Percentiles rank a stretch among this genome's conserved stretches.
Conservation (phyloP, 2,329 filamentous ascomycete genomes). For the Falciphora oryzae region DNA sequence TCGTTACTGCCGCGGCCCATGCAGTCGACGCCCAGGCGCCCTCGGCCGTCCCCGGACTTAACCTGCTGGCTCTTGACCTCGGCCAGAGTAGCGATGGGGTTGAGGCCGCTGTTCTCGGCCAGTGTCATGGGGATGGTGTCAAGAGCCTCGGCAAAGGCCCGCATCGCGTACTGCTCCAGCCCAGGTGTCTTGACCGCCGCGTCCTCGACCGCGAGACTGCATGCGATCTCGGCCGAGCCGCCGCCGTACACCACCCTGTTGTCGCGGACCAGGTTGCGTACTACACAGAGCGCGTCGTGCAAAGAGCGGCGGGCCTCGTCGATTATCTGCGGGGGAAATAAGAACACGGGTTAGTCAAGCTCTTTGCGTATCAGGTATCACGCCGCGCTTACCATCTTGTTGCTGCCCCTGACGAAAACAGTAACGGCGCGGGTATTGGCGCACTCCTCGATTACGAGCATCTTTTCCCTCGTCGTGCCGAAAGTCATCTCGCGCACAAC, state of each 20-base stretch:
- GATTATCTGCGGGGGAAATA: constrained; percentile 63
- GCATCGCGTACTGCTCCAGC: constrained; percentile 99
- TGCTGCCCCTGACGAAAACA: constrained; percentile 92
- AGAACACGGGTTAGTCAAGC: not conserved
- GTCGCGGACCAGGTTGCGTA: constrained; percentile 91
- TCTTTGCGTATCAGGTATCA: not conserved
- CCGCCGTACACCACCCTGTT: constrained; percentile 98
- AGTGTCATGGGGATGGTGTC: constrained; percentile 93
- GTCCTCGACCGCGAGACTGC: constrained; percentile 92
- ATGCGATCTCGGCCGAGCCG: constrained; percentile 94
- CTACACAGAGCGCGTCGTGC: constrained; percentile 95
- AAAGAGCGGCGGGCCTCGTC: constrained; percentile 97
- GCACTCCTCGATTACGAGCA: constrained; percentile 98
- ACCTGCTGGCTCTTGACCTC: constrained; percentile 95
- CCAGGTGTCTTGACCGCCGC: constrained; percentile 91
- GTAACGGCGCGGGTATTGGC: constrained; percentile 96
- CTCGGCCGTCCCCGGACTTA: constrained; percentile 54
- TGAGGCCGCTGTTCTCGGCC: constrained; percentile 94
- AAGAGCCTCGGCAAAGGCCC: constrained; percentile 91
- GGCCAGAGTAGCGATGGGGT: constrained; percentile 91
- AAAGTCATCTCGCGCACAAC: constrained; percentile 93
- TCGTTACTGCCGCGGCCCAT: constrained; percentile 94
- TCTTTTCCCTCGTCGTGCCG: constrained; percentile 97
- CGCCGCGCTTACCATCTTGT: constrained; percentile 79
- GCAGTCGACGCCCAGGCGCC: constrained; percentile 88